phyloP scores from a whole-genome alignment of 2,329 filamentous ascomycete genomes.

The Dactylellina leptospora region DNA sequence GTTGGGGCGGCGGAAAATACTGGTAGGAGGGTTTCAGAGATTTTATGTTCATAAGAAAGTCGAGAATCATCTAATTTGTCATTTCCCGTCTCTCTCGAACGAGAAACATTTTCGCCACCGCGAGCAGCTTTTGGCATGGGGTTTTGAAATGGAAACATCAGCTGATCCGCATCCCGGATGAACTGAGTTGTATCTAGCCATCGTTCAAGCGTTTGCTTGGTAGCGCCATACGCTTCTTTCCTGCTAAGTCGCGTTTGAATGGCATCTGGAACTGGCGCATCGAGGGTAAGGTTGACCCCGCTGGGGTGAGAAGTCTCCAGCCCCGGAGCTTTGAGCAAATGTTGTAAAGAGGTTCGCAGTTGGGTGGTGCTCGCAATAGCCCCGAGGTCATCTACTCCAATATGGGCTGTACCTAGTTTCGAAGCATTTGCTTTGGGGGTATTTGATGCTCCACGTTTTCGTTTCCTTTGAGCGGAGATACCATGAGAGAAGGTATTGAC shows the following conservation, averaged over 20 bases:
- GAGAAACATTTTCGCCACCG: too few relatives aligned
- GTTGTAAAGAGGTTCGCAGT: constrained; percentile 59
- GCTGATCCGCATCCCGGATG: constrained; percentile 88
- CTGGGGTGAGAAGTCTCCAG: constrained; percentile 50
- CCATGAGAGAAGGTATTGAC: constrained; percentile 21
- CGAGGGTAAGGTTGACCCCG: constrained; percentile 69
- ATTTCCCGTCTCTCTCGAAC: too few relatives aligned
- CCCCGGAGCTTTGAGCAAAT: constrained; percentile 1
- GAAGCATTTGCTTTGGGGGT: too few relatives aligned
- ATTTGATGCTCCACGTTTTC: constrained; percentile 40
- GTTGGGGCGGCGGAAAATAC: constrained; percentile 63
- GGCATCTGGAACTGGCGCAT: constrained; percentile 81
- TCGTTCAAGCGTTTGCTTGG: constrained; percentile 85
- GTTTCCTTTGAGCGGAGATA: constrained; percentile 17
- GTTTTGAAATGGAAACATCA: constrained; percentile 81
- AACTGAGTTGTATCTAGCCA: constrained; percentile 97
- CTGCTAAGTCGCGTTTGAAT: constrained; percentile 88
- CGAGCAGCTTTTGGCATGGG: constrained; percentile 69
- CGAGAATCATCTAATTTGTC: too few relatives aligned
- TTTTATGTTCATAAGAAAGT: constrained; percentile 17
- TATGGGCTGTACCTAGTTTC: too few relatives aligned
- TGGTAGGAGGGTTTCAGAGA: constrained; percentile 8
- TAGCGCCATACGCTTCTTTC: constrained; percentile 83
- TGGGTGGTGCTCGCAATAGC: constrained; percentile 27
- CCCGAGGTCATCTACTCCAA: too few relatives aligned